A percentile compares a stretch with the other conserved stretches of the same genome.
Evolutionary conservation across 2,329 filamentous ascomycete species (phyloP).

Genomic region (Aspergillus glaucus): DNA sequence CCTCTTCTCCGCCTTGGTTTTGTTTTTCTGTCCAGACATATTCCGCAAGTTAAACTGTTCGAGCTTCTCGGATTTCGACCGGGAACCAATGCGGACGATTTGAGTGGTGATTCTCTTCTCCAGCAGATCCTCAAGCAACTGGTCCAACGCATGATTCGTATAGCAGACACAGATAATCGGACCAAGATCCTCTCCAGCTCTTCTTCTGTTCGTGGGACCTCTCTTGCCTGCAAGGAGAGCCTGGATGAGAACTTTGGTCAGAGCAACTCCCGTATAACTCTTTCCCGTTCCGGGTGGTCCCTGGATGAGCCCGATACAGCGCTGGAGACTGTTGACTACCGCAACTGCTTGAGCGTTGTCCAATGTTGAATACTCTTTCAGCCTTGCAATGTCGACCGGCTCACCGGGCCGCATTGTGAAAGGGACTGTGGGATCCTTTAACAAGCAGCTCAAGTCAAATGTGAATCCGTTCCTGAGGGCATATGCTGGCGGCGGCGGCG

Average conservation of each 20-base stretch:
- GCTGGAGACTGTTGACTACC: slow-evolving; percentile 9
- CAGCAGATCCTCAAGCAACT: slow-evolving; percentile 55
- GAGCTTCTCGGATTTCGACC: slow-evolving; percentile 51
- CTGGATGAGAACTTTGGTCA: slow-evolving; percentile 18
- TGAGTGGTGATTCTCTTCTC: slow-evolving; percentile 33
- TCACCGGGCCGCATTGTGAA: slow-evolving; percentile 7
- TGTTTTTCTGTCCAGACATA: slow-evolving; percentile 29
- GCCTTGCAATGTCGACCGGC: slow-evolving; percentile 5
- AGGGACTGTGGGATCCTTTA: slow-evolving; percentile 33
- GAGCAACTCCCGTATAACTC: slow-evolving; percentile 15
- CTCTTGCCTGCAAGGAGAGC: no score
- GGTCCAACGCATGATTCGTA: slow-evolving; percentile 50
- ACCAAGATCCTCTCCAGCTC: slow-evolving; percentile 28
- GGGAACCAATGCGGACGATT: slow-evolving; percentile 57
- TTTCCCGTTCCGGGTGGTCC: slow-evolving; percentile 22
- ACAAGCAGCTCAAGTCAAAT: slow-evolving; percentile 33
- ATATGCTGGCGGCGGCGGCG: slow-evolving; percentile 47
- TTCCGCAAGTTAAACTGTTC: slow-evolving; percentile 45
- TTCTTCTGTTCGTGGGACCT: slow-evolving; percentile 14
- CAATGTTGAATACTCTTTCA: slow-evolving; percentile 7
- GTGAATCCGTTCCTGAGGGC: slow-evolving; percentile 43
- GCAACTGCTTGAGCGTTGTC: slow-evolving; percentile 12
- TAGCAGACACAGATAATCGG: slow-evolving; percentile 45
- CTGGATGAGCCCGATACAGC: slow-evolving; percentile 15
- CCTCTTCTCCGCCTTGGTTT: slow-evolving; percentile 21